Conservation (phyloP, 2,329 filamentous ascomycete genomes). For the Chrysoporthe cubensis region DNA sequence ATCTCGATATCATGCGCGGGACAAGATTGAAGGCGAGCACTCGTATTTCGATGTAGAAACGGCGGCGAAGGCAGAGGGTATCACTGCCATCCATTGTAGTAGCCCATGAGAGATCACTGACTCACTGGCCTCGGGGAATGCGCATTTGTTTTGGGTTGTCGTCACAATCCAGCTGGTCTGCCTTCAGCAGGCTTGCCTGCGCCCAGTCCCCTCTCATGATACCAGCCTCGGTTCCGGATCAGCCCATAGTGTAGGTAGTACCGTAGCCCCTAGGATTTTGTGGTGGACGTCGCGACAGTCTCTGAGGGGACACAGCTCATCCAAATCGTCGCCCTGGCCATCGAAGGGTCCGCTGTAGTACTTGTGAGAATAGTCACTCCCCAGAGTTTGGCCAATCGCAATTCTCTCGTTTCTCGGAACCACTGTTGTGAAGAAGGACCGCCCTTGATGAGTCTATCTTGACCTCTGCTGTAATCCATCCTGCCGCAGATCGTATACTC, state of each 20-base stretch:
- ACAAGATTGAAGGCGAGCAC: not conserved
- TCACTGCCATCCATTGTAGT: too few relatives aligned
- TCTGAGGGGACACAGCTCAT: not conserved
- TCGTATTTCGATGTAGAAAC: not conserved
- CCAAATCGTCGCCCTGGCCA: not conserved
- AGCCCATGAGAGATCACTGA: too few relatives aligned
- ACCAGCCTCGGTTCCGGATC: not conserved
- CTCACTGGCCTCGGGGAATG: too few relatives aligned
- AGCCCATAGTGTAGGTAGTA: not conserved
- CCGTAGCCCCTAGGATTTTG: not conserved
- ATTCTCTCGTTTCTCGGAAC: not conserved
- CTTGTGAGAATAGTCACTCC: not conserved
- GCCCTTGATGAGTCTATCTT: not conserved
- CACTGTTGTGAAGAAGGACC: not conserved
- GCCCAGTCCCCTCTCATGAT: not conserved
- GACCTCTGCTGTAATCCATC: not conserved
- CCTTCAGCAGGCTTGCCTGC: too few relatives aligned
- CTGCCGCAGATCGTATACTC: too few relatives aligned
- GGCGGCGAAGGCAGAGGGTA: too few relatives aligned
- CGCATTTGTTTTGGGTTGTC: too few relatives aligned
- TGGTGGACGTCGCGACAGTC: not conserved
- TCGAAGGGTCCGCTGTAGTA: not conserved
- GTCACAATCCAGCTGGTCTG: too few relatives aligned
- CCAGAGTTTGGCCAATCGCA: too few relatives aligned
- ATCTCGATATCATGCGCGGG: not conserved